A percentile compares a stretch with the other conserved stretches of the same genome.
These are phyloP conservation scores for Syzygium grande DNA, from an alignment of 345 rosid species.

Conservation along the genomic window DNA sequence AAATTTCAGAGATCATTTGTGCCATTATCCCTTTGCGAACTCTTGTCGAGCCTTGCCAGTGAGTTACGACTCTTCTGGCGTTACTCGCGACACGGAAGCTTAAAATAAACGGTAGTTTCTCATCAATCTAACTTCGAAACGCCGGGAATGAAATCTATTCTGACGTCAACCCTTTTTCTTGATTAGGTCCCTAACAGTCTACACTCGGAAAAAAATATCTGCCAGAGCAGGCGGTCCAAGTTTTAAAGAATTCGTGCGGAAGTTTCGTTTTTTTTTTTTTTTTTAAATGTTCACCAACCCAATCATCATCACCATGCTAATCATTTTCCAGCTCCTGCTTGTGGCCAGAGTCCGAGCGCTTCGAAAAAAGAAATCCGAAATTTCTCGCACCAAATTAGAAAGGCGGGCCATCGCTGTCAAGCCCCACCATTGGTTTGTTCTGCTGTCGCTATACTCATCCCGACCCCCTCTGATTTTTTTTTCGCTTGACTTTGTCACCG, in stretches of 20 bases:
- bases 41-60: rapidly evolving
- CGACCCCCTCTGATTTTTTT: not conserved
- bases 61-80: not conserved
- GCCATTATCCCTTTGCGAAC: not conserved
- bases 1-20: too few species aligned
- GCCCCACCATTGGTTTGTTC: not conserved
- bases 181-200: not conserved
- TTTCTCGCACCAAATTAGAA: not conserved
- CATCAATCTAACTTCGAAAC: not conserved
- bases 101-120: not conserved
- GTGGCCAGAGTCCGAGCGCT: not conserved
- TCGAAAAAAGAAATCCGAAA: not conserved
- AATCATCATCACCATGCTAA: not conserved
- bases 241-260: not conserved
- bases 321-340: not conserved
- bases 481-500: not conserved
- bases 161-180: not conserved
- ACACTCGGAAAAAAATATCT: not conserved
- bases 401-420: not conserved
- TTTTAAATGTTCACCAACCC: not conserved
- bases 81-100: not conserved
- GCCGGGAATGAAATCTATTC: not conserved
- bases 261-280: not conserved
- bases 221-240: not conserved
- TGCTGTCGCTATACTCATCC: slow-evolving; percentile 2